Base-by-base conservation (phyloP, 306 rosid genomes). In the Macrotyloma uniflorum region DNA sequence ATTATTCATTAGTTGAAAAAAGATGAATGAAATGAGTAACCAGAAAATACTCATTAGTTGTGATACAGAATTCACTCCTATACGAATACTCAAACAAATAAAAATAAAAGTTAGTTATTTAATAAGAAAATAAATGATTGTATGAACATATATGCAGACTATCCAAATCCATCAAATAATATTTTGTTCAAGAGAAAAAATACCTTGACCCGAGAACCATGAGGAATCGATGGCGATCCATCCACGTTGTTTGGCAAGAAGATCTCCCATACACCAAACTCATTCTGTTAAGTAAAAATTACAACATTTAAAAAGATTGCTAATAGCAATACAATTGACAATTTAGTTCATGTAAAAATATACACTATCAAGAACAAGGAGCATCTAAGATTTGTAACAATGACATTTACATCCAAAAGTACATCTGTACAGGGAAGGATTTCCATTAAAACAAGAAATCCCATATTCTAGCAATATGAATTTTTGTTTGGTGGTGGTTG, bases 161-260 rank as follows among this genome's bases (percentile, higher is more conserved):
- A 62, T 69, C 10, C 45, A 55, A 75, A 22, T 61, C 58, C 74
- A 23, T 43, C 16, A 76, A 68, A 43, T 5, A 59, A 49, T 30
- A 77, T 67, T 75, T 47, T 51, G 40, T 57, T 36, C 11, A 12
- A 32, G 59, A 50, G 18, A 75, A 65, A 72, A 75, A 70, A 74
- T 81, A 96, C 99, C 99, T 96, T 96, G 78, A 96, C 96, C 54
- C 96, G 91, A 90, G 98, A 96, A 75, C 99, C 99, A 84, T 96
- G 99, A 30, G 97, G 96, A 86, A 96, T 93, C 81, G 98, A 70
- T 0, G 87, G 87, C 67, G 98, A 96, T 76, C 94, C 94, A 64
- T 96, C 99, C 11, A 86, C 96, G 79, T 96, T 96, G 85, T 96
- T 90, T 61, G 99, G 98, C 92, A 96, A 83, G 86, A 91, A 93